Evolutionary conservation across 257 asterid species (phyloP).

Genomic region (Solanum gracilifrons): DNA sequence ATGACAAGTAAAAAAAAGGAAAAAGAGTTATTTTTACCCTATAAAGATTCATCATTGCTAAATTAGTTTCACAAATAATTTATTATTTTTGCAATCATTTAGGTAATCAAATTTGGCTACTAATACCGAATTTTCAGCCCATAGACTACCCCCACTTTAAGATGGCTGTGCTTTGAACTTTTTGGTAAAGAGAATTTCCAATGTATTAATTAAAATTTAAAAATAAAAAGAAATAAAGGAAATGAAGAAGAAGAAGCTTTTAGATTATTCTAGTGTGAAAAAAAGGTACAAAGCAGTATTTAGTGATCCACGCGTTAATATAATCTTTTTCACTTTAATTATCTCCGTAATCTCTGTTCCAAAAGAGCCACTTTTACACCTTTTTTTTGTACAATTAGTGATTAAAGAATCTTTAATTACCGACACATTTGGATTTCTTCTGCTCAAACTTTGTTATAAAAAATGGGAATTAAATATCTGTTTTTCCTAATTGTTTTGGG

Average conservation of each 20-base stretch:
- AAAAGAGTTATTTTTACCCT: background rate
- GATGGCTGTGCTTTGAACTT: background rate
- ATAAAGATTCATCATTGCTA: background rate
- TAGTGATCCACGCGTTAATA: background rate
- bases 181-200: background rate
- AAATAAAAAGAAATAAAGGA: background rate
- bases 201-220: too few species aligned
- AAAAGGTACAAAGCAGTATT: background rate
- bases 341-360: constrained; percentile 6
- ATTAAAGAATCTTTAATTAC: background rate
- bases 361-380: constrained; percentile 33
- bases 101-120: background rate
- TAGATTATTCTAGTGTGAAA: background rate
- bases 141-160: background rate
- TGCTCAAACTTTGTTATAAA: background rate
- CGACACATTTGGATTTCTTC: background rate
- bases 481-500: constrained; percentile 17
- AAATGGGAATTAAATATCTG: background rate
- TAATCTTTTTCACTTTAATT: constrained; percentile 5
- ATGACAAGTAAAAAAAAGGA: background rate
- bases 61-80: background rate
- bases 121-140: background rate
- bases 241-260: background rate
- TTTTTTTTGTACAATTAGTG: background rate
- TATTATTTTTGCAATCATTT: background rate